These are phyloP conservation scores for Dipteronia sinensis DNA, from an alignment of 345 rosid genomes.

Conservation along the genomic window DNA sequence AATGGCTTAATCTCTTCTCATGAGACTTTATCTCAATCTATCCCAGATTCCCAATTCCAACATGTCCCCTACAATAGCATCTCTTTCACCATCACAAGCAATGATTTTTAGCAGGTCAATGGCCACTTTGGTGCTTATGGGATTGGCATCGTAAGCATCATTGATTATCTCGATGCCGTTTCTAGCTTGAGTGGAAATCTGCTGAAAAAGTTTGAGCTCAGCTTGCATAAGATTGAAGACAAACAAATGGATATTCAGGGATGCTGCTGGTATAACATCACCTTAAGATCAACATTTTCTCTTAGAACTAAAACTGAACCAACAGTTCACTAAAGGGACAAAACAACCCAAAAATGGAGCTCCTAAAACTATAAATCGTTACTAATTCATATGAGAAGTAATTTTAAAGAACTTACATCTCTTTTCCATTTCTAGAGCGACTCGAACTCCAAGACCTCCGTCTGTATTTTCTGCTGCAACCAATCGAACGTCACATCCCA, in stretches of 20 bases:
- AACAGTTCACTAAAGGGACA: not conserved
- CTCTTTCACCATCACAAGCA: constrained; percentile 28
- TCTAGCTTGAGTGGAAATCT: too few species aligned
- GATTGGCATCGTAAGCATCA: constrained; percentile 39
- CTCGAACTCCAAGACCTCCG: constrained; percentile 31
- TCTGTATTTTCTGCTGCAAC: too few species aligned
- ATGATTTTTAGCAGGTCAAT: constrained; percentile 31
- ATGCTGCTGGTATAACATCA: too few species aligned
- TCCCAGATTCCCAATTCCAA: constrained; percentile 38
- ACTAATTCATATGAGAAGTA: not conserved
- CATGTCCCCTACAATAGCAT: constrained; percentile 38
- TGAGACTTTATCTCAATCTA: constrained; percentile 22
- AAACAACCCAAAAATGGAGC: not conserved
- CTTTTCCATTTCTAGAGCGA: constrained; percentile 18
- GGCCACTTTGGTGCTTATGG: constrained; percentile 33
- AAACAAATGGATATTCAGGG: too few species aligned
- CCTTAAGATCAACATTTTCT: too few species aligned
- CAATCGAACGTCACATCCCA: constrained; percentile 30
- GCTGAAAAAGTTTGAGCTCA: too few species aligned
- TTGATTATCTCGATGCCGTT: constrained; percentile 31
- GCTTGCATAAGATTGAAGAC: too few species aligned
- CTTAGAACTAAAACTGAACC: not conserved
- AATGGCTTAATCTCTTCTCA: constrained; percentile 22
- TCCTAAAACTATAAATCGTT: not conserved
- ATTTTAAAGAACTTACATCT: constrained; percentile 18